Percentiles rank a stretch among this genome's conserved stretches.
Evolutionary conservation across 1,284 basidiomycete species (phyloP).

Genomic region (Cryptococcus depauperatus): DNA sequence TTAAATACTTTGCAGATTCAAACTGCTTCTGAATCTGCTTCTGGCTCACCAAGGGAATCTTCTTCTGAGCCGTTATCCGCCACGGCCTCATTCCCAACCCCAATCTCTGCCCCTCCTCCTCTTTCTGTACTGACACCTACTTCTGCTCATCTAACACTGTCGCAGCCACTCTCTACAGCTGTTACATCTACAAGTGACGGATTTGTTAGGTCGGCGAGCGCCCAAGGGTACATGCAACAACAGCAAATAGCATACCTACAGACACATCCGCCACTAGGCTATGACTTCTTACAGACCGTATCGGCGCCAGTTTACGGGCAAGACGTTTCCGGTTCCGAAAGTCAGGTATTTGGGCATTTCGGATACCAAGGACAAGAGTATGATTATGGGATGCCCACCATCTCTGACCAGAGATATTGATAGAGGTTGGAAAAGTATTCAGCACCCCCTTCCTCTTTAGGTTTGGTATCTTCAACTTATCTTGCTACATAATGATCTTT

Average conservation of each 20-base stretch:
- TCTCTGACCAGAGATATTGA: not conserved
- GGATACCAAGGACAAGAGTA: not conserved
- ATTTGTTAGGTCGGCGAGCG: not conserved
- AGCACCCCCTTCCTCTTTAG: not conserved
- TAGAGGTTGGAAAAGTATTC: not conserved
- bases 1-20: not conserved
- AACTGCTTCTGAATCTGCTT: conserved; percentile 14
- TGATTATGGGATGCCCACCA: conserved; percentile 2
- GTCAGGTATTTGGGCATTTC: not conserved
- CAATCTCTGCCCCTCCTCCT: conserved; percentile 18
- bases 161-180: conserved; percentile 11
- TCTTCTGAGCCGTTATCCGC: conserved; percentile 15
- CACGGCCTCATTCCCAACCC: conserved; percentile 10
- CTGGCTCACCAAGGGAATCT: no score
- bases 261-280: conserved; percentile 5
- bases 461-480: not conserved
- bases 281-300: conserved; percentile 5
- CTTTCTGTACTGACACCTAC: conserved; percentile 15
- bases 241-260: conserved; percentile 31
- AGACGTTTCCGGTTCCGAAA: not conserved
- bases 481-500: no score
- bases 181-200: not conserved
- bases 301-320: not conserved
- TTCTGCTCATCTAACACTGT: conserved; percentile 5
- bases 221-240: conserved; percentile 28